phyloP scores from a whole-genome alignment of 2,329 filamentous ascomycete species.

The Tympanopsis confertula region DNA sequence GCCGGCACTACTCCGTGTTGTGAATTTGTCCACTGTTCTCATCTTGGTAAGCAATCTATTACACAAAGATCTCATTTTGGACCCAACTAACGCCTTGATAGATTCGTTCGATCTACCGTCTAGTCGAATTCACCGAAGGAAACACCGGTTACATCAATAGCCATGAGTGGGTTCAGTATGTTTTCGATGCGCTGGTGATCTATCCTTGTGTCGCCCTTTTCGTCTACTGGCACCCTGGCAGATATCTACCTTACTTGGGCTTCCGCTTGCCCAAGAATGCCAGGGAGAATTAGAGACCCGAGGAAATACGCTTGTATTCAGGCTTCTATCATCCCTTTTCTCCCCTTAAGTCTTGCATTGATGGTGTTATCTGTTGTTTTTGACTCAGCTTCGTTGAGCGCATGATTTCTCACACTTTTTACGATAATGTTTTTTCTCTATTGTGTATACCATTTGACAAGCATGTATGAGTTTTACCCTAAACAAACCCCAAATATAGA shows the following conservation, averaged over 20 bases:
- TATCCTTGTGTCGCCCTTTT: conserved; percentile 10
- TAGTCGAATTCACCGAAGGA: conserved; percentile 11
- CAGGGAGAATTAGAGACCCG: too few species aligned
- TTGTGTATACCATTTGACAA: too few species aligned
- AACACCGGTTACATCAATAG: conserved; percentile 7
- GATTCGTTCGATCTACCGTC: conserved; percentile 12
- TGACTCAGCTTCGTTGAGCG: too few species aligned
- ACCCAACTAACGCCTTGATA: conserved; percentile 1
- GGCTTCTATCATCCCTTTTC: too few species aligned
- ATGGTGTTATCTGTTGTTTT: too few species aligned
- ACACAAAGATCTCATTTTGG: neutral
- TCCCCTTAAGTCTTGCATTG: too few species aligned
- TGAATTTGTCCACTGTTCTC: conserved; percentile 15
- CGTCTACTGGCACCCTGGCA: conserved; percentile 17
- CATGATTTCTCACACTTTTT: too few species aligned
- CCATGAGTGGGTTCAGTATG: conserved; percentile 11
- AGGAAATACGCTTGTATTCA: too few species aligned
- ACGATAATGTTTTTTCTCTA: too few species aligned
- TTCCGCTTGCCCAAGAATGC: conserved; percentile 17
- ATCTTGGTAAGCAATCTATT: conserved; percentile 13
- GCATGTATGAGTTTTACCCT: too few species aligned
- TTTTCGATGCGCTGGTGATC: conserved; percentile 11
- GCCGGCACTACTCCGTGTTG: conserved; percentile 15
- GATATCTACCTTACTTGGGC: conserved; percentile 18
- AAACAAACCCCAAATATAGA: too few species aligned